A percentile compares a stretch with the other conserved stretches of the same genome.
Conservation (phyloP, 805 yeast genomes). For the Kodamaea fukazawae region DNA sequence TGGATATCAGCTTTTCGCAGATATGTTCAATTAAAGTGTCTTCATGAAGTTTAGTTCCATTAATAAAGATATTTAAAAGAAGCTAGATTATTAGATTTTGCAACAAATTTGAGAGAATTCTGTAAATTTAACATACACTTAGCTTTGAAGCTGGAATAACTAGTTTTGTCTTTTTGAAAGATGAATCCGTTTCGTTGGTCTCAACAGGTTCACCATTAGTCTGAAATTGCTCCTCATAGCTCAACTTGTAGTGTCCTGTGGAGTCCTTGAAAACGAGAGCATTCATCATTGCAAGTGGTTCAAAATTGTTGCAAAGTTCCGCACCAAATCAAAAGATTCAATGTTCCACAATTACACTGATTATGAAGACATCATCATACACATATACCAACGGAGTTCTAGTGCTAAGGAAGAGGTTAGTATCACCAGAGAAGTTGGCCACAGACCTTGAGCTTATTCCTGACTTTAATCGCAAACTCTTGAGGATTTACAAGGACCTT, state of each 20-base stretch:
- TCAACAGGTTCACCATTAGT: no score
- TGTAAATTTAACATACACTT: constrained; percentile 7
- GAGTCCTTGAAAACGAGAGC: no score
- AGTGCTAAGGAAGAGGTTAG: constrained; percentile 1
- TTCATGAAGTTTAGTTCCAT: constrained; percentile 9
- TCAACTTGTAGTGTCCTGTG: no score
- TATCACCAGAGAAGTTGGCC: not conserved
- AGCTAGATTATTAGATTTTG: constrained; percentile 2
- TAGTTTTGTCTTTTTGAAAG: no score
- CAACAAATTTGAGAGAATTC: not conserved
- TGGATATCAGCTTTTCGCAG: constrained; percentile 3
- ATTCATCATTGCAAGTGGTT: no score
- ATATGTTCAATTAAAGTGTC: constrained; percentile 14
- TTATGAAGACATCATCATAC: not conserved
- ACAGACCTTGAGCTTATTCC: constrained; percentile 1
- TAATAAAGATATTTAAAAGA: constrained; percentile 13
- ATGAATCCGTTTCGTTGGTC: no score
- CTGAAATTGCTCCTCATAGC: no score
- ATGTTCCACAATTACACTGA: not conserved
- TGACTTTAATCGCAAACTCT: constrained; percentile 12
- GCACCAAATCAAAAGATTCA: not conserved
- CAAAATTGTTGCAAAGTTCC: no score
- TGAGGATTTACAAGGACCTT: constrained; percentile 29
- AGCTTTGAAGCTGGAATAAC: constrained; percentile 11
- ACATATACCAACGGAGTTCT: constrained; percentile 6